Evolutionary conservation across 1,284 basidiomycete genomes (phyloP).

Genomic region (Cryptococcus sp.): DNA sequence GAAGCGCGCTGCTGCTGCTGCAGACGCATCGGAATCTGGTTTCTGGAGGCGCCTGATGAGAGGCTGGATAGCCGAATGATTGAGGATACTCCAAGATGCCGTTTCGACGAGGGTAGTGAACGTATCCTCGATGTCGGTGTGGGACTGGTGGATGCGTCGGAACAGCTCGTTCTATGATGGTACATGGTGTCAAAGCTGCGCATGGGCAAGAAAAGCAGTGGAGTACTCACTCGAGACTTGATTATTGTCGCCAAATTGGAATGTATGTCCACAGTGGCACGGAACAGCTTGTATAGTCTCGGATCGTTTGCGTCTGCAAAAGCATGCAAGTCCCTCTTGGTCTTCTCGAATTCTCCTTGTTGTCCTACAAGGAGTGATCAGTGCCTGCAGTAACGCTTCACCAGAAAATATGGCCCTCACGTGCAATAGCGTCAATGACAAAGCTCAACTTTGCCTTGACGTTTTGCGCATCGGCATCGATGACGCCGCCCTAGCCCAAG

Average conservation of each 20-base stretch:
- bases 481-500: conserved; percentile 70
- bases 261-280: conserved; percentile 76
- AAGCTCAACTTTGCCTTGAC: conserved; percentile 62
- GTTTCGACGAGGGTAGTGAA: conserved; percentile 73
- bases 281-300: conserved; percentile 80
- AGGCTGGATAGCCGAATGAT: conserved; percentile 79
- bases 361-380: conserved; percentile 47
- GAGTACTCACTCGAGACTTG: conserved; percentile 67
- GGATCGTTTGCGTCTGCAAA: conserved; percentile 88
- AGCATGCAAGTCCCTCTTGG: conserved; percentile 71
- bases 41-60: conserved; percentile 65
- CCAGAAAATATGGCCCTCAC: conserved; percentile 10
- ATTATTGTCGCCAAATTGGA: conserved; percentile 77
- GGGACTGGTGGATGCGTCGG: conserved; percentile 70
- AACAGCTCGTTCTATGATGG: conserved; percentile 68
- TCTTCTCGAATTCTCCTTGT: conserved; percentile 73
- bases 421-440: conserved; percentile 56
- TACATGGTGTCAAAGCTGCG: conserved; percentile 4
- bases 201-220: not conserved
- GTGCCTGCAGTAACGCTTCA: not conserved
- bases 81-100: conserved; percentile 72
- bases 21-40: conserved; percentile 16
- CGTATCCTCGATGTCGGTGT: conserved; percentile 65
- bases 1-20: conserved; percentile 41
- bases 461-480: conserved; percentile 72